phyloP scores from a whole-genome alignment of 208 protist genomes.

The Acanthamoeba lugdunensis region DNA sequence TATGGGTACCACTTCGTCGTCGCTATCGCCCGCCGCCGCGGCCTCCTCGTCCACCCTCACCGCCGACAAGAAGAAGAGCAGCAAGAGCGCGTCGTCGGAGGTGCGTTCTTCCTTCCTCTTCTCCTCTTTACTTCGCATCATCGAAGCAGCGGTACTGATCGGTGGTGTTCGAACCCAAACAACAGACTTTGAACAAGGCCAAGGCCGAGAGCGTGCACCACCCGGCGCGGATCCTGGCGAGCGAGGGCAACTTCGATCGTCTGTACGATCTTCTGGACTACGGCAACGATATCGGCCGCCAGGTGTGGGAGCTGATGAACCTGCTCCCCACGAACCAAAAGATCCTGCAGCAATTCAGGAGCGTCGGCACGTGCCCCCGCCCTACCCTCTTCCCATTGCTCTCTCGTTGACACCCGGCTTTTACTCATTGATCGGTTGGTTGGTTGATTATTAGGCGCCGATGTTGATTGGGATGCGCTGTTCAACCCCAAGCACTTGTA shows the following conservation, averaged over 20 bases:
- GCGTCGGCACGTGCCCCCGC: background rate
- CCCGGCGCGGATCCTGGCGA: constrained; percentile 52
- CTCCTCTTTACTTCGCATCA: background rate
- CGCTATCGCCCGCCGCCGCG: background rate
- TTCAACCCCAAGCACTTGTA: constrained; percentile 75
- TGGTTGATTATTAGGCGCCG: background rate
- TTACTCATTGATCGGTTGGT: background rate
- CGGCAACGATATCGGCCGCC: constrained; percentile 74
- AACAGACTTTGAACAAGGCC: constrained; percentile 32
- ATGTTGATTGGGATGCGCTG: constrained; percentile 63
- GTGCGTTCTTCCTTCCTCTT: background rate
- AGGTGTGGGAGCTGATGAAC: constrained; percentile 77
- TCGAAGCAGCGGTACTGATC: background rate
- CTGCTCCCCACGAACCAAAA: constrained; percentile 75
- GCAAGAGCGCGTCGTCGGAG: constrained; percentile 23
- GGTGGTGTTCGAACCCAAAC: background rate
- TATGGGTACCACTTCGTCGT: background rate
- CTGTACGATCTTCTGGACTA: constrained; percentile 75
- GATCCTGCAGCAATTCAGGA: constrained; percentile 72
- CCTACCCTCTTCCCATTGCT: background rate
- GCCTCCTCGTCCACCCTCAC: background rate
- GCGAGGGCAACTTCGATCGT: constrained; percentile 65
- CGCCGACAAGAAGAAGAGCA: constrained; percentile 38
- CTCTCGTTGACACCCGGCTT: background rate
- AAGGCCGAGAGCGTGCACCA: constrained; percentile 58